Conservation (phyloP, 352 stramenopile genomes). For the Pythium rishiriense region DNA sequence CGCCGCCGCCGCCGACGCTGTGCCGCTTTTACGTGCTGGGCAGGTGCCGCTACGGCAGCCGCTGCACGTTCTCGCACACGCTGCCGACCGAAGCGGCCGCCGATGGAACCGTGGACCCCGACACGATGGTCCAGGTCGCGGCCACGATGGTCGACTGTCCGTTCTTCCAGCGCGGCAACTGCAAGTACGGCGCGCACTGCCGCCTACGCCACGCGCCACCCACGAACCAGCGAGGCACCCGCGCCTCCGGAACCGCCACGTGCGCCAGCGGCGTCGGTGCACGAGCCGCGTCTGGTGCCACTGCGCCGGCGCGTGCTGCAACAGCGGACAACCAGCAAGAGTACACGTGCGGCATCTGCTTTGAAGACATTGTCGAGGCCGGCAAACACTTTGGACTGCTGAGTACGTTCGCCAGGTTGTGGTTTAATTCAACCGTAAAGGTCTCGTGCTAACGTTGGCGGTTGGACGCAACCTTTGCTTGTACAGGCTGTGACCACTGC, state of each 20-base stretch:
- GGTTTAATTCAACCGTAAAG: no score
- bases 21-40: constrained; percentile 81
- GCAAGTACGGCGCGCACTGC: constrained; percentile 73
- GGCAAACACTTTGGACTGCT: constrained; percentile 82
- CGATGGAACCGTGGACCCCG: constrained; percentile 23
- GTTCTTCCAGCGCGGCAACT: constrained; percentile 74
- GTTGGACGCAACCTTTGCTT: no score
- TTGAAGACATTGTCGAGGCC: constrained; percentile 75
- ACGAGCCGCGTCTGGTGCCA: neutral
- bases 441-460: no score
- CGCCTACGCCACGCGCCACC: constrained; percentile 47
- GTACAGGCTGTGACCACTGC: constrained; percentile 67
- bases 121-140: constrained; percentile 40
- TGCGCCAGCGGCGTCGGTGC: no score
- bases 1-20: constrained; percentile 36
- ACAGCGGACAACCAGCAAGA: constrained; percentile 31
- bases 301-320: neutral
- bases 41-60: constrained; percentile 71
- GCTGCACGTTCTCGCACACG: constrained; percentile 72
- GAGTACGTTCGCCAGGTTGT: constrained; percentile 33
- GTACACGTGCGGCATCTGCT: constrained; percentile 80
- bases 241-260: no score
- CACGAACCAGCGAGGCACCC: neutral
- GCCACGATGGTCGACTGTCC: constrained; percentile 71
- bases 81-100: constrained; percentile 27